Evolutionary conservation across 2,329 filamentous ascomycete genomes (phyloP), one percentile per base, ranked within the genome.

Genomic region (Diaporthe nobilis): DNA sequence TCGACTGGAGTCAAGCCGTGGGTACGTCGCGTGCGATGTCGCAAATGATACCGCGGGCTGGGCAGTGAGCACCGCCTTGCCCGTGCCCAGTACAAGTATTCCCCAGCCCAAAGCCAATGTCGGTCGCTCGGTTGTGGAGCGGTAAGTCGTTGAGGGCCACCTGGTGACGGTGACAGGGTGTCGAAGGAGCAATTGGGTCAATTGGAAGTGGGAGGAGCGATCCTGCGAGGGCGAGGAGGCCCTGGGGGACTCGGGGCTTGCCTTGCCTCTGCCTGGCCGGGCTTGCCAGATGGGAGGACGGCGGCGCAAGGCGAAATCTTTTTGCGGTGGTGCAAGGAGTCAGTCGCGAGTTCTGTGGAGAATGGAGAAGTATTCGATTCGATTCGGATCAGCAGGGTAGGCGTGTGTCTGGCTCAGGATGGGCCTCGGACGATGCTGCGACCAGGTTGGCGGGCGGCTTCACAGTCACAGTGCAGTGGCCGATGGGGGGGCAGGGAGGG

Each of bases 1-100:
- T 83, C 78, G 81, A 83, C 81, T 80, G 78, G 53, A 57, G 60
- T 73, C 51, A 71, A 51, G 72, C 53, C 72, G 58, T 58, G 73
- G 70, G 73, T 51, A 72, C 25, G 75, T 75, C 75, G 75, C 75
- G 75, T 77, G 77, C 77, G 77, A 78, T 71, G 72, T 77, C 77
- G 75, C 75, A 77, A 74, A 72, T 74, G 68, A 63, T 75, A 58
- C 51, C 73, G 75, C 75, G 75, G 71, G 58, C 75, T 47, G 73
- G 53, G 55, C 55, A 71, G 73, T 70, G 71, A 72, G 68, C 75
- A 77, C 72, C 70, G 68, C 74, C 74, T 77, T 65, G 44, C 60
- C 71, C 60, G 73, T 75, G 60, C 67, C 65, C 73, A 65, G 53
- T 71, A 51, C 57, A n/a, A 63, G 55, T 60, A n/a, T 57, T 58